Percentiles rank a stretch among this genome's conserved stretches.
These are phyloP conservation scores for Eimeria praecox DNA, from an alignment of 169 alveolate genomes.

Conservation along the genomic window DNA sequence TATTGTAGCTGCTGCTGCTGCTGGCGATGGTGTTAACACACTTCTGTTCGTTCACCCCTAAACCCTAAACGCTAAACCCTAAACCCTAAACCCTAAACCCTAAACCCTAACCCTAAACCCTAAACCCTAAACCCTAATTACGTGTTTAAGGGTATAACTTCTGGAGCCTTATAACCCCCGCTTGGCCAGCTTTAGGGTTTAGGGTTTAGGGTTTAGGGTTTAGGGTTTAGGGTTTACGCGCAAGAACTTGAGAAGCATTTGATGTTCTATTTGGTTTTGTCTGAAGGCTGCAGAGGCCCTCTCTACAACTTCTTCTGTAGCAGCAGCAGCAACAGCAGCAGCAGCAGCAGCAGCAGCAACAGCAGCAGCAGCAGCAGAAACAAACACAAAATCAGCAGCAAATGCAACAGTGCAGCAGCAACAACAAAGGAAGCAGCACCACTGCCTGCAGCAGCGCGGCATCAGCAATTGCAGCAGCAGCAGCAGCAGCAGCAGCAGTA, in stretches of 20 bases:
- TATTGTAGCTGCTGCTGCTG: not conserved
- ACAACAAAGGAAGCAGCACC: not conserved
- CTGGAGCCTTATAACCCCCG: no score
- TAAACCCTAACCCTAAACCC: not conserved
- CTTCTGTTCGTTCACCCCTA: not conserved
- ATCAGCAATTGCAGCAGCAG: no score
- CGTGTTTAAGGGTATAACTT: no score
- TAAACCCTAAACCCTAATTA: no score
- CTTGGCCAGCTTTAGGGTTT: no score
- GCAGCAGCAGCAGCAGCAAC: not conserved
- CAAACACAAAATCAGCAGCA: no score
- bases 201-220: conserved; percentile 13
- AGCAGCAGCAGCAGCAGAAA: conserved; percentile 18
- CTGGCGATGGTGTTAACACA: not conserved
- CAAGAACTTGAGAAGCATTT: not conserved
- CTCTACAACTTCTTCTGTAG: conserved; percentile 18
- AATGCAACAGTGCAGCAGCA: not conserved
- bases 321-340: conserved; percentile 26
- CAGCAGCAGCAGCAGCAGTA: no score
- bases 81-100: not conserved
- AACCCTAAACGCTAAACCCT: not conserved
- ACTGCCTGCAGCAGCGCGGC: not conserved
- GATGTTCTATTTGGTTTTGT: conserved; percentile 12
- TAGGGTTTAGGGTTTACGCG: conserved; percentile 48
- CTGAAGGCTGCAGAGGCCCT: not conserved